Evolutionary conservation across 352 stramenopile genomes (phyloP).

Genomic region (Pythium biforme): DNA sequence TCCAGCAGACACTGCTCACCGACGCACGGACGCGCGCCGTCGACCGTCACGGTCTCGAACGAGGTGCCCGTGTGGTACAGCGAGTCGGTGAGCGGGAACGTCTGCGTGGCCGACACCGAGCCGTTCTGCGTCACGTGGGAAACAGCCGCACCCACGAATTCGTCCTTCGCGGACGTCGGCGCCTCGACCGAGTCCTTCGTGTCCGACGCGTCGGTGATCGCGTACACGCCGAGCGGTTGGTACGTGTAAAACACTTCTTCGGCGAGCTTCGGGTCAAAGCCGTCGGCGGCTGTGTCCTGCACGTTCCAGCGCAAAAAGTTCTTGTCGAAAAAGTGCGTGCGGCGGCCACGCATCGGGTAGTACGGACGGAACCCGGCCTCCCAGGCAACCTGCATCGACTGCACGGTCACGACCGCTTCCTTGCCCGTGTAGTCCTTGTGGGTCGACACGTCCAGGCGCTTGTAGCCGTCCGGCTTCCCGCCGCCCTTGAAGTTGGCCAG

Average conservation of each 20-base stretch:
- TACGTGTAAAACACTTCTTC: conserved; percentile 55
- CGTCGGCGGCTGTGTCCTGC: conserved; percentile 37
- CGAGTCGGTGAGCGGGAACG: conserved; percentile 24
- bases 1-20: conserved; percentile 44
- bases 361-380: conserved; percentile 76
- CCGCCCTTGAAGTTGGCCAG: conserved; percentile 64
- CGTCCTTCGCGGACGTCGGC: conserved; percentile 22
- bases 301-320: conserved; percentile 74
- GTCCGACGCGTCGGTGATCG: conserved; percentile 43
- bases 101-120: conserved; percentile 20
- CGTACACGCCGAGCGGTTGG: conserved; percentile 79
- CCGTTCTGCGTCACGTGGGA: conserved; percentile 23
- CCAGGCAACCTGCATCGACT: conserved; percentile 64
- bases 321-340: conserved; percentile 88
- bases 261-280: conserved; percentile 54
- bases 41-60: conserved; percentile 16
- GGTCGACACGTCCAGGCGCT: conserved; percentile 43
- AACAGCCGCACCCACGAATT: conserved; percentile 26
- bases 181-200: conserved; percentile 29
- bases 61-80: conserved; percentile 24
- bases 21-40: conserved; percentile 25
- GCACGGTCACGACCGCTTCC: conserved; percentile 46
- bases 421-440: conserved; percentile 45
- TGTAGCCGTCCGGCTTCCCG: conserved; percentile 37
- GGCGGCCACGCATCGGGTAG: conserved; percentile 76